These are phyloP conservation scores for Phytophthora idaei DNA, from an alignment of 352 stramenopile species.

Conservation along the genomic window DNA sequence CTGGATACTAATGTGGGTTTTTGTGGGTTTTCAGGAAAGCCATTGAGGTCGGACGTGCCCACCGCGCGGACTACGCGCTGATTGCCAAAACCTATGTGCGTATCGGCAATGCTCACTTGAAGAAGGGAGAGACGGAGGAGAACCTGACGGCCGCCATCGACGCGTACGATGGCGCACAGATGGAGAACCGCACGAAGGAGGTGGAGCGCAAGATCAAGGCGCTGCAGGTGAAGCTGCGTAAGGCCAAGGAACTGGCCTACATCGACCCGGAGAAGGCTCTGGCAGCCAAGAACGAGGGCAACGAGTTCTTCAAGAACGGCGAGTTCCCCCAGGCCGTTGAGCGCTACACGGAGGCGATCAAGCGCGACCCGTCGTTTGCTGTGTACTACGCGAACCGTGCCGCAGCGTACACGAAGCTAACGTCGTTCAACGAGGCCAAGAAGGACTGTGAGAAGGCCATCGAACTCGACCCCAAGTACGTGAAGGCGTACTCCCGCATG, in stretches of 20 bases:
- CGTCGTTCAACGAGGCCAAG: slow-evolving; percentile 92
- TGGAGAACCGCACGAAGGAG: slow-evolving; percentile 91
- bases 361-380: slow-evolving; percentile 97
- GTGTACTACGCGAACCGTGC: slow-evolving; percentile 99
- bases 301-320: slow-evolving; percentile 97
- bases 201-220: slow-evolving; percentile 96
- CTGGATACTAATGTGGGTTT: slow-evolving; percentile 1
- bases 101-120: slow-evolving; percentile 97
- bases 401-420: slow-evolving; percentile 98
- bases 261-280: slow-evolving; percentile 97
- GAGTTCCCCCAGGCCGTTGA: slow-evolving; percentile 94
- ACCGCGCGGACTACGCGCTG: slow-evolving; percentile 96
- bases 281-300: slow-evolving; percentile 98
- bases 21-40: slow-evolving; percentile 71
- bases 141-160: slow-evolving; percentile 86
- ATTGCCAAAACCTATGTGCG: slow-evolving; percentile 96
- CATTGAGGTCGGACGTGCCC: slow-evolving; percentile 94
- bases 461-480: slow-evolving; percentile 98
- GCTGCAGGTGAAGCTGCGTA: slow-evolving; percentile 96
- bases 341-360: slow-evolving; percentile 98
- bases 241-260: slow-evolving; percentile 93
- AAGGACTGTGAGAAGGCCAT: slow-evolving; percentile 97
- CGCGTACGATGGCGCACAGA: slow-evolving; percentile 85
- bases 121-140: slow-evolving; percentile 92
- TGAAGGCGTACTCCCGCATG: slow-evolving; percentile 98